A percentile compares a stretch with the other conserved stretches of the same genome.
These are phyloP conservation scores for Penicillium janthinellum DNA, from an alignment of 2,329 filamentous ascomycete genomes.

Conservation along the genomic window DNA sequence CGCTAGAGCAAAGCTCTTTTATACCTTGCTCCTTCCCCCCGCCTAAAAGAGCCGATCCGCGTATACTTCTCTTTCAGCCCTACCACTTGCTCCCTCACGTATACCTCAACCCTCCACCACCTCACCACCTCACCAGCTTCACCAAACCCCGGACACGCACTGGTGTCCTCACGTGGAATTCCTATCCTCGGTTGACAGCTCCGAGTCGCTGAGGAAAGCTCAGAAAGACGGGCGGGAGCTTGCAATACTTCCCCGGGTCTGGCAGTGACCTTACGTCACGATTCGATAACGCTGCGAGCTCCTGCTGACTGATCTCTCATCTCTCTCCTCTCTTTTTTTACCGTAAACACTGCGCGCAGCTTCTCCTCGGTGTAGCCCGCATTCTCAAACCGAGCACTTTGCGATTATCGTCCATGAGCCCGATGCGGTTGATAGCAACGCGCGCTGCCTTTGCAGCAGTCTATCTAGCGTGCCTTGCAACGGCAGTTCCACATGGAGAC, in stretches of 20 bases:
- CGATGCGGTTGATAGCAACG: slow-evolving; percentile 31
- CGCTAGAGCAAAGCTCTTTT: slow-evolving; percentile 7
- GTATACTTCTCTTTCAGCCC: slow-evolving; percentile 27
- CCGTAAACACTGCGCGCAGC: slow-evolving; percentile 7
- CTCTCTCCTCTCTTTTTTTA: background rate
- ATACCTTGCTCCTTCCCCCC: slow-evolving; percentile 14
- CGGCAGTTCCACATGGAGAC: slow-evolving; percentile 38
- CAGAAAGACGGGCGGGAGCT: background rate
- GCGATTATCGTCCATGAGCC: background rate
- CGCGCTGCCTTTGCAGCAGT: slow-evolving; percentile 33
- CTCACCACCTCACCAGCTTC: background rate
- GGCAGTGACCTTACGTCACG: slow-evolving; percentile 27
- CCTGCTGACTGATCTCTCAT: slow-evolving; percentile 2
- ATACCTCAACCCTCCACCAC: background rate
- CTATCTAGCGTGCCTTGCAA: slow-evolving; percentile 33
- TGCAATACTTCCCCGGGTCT: slow-evolving; percentile 4
- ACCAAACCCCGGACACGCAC: background rate
- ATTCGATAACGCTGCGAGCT: slow-evolving; percentile 25
- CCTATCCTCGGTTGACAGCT: slow-evolving; percentile 4
- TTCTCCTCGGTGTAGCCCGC: slow-evolving; percentile 1
- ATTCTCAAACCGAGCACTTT: slow-evolving; percentile 2
- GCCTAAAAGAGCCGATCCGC: background rate
- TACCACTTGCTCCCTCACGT: slow-evolving; percentile 3
- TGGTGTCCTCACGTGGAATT: background rate
- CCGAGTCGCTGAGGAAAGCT: background rate